phyloP scores from a whole-genome alignment of 2,329 filamentous ascomycete species.

The Aureobasidium mangrovei region DNA sequence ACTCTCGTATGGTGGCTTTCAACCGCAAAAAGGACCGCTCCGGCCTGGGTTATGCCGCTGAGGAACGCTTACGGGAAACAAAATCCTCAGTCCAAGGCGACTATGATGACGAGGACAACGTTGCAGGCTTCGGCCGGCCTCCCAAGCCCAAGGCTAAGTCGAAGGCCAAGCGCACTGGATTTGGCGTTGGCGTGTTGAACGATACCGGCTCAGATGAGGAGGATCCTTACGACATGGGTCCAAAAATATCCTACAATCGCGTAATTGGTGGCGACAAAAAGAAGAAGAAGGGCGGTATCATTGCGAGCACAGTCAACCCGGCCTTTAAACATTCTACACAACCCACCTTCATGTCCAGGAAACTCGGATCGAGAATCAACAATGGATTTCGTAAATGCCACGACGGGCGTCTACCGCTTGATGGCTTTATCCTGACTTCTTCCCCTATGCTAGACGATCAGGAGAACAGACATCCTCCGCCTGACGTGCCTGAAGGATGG shows the following conservation, averaged over 20 bases:
- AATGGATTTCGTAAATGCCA: constrained; percentile 60
- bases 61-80: constrained; percentile 38
- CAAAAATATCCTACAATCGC: constrained; percentile 78
- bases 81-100: constrained; percentile 14
- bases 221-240: constrained; percentile 86
- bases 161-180: constrained; percentile 57
- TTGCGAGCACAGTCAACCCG: constrained; percentile 19
- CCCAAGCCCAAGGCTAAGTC: constrained; percentile 29
- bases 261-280: constrained; percentile 74
- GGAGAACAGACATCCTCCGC: constrained; percentile 51
- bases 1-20: constrained; percentile 60
- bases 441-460: constrained; percentile 34
- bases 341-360: constrained; percentile 69
- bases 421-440: constrained; percentile 67
- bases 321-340: constrained; percentile 25
- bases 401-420: constrained; percentile 70
- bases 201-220: constrained; percentile 93
- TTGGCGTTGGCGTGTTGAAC: constrained; percentile 83
- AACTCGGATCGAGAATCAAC: constrained; percentile 34
- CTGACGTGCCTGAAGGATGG: constrained; percentile 66
- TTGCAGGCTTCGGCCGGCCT: constrained; percentile 27
- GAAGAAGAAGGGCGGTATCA: constrained; percentile 48
- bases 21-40: constrained; percentile 58
- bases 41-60: constrained; percentile 59
- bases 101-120: constrained; percentile 27